Conservation (phyloP, 345 rosid genomes). For the Combretum micranthum region DNA sequence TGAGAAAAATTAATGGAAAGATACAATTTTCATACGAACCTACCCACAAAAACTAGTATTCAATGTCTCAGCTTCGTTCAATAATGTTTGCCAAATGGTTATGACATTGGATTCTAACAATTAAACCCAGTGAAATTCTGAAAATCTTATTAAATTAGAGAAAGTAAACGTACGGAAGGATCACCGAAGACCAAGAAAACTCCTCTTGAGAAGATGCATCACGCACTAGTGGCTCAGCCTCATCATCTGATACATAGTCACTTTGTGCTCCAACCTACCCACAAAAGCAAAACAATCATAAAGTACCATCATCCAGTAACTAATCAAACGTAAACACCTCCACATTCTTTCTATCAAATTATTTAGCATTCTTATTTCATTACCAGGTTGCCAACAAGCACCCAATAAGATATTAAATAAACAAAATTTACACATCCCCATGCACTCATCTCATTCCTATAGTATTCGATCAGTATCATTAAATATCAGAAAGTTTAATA, state of each 20-base stretch:
- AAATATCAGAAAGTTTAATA: no score
- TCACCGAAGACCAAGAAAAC: conserved; percentile 82
- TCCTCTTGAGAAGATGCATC: conserved; percentile 41
- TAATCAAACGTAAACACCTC: neutral
- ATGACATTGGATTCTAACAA: neutral
- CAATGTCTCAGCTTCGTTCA: no score
- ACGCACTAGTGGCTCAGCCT: conserved; percentile 32
- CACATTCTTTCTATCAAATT: neutral
- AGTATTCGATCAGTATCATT: no score
- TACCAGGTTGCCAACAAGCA: no score
- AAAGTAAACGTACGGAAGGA: conserved; percentile 64
- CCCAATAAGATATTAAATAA: no score
- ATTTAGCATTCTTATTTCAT: no score
- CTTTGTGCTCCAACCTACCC: conserved; percentile 41
- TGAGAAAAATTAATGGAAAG: no score
- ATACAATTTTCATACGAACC: no score
- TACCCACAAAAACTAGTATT: no score
- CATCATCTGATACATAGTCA: conserved; percentile 47
- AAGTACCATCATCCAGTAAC: neutral
- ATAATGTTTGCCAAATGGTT: neutral
- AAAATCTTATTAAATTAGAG: conserved; percentile 2
- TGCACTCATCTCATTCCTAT: no score
- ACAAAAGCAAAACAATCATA: conserved; percentile 7
- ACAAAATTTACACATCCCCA: no score
- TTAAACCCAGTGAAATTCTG: neutral